Evolutionary conservation across 441 rosid species (phyloP).

Genomic region (Erodium trifolium): DNA sequence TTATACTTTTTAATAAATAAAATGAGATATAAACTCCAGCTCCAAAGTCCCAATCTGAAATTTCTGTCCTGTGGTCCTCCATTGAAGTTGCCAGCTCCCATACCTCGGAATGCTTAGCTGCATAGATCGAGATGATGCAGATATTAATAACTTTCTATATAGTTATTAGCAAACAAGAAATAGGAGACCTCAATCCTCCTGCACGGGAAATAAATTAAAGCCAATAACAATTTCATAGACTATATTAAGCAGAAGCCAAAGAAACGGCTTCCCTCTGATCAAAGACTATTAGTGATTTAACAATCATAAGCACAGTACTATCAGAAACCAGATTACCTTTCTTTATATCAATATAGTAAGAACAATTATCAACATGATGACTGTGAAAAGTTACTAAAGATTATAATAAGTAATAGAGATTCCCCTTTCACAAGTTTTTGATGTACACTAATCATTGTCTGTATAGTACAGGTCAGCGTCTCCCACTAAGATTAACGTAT

Average conservation of each 20-base stretch:
- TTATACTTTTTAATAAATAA: slow-evolving; percentile 58
- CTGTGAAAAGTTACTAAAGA: neutral
- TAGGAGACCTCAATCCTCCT: slow-evolving; percentile 4
- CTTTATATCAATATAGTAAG: neutral
- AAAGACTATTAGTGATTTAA: neutral
- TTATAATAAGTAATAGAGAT: neutral
- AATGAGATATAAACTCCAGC: slow-evolving; percentile 75
- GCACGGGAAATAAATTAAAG: slow-evolving; percentile 3
- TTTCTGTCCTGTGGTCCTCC: slow-evolving; percentile 88
- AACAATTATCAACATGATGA: neutral
- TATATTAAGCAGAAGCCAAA: slow-evolving; percentile 5
- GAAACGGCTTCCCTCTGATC: neutral
- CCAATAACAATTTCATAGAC: slow-evolving; percentile 2
- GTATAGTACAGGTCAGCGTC: neutral
- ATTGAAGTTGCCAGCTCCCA: slow-evolving; percentile 72
- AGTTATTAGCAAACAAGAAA: neutral
- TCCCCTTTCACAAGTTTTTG: neutral
- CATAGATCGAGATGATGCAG: slow-evolving; percentile 19
- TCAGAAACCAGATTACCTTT: neutral
- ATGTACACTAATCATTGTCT: neutral
- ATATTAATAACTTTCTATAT: neutral
- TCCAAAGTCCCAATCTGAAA: slow-evolving; percentile 95
- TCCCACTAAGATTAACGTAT: neutral
- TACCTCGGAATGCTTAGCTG: slow-evolving; percentile 67
- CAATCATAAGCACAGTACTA: neutral